Base-by-base conservation (phyloP, 2,329 filamentous ascomycete species). In the Colletotrichum tofieldiae region DNA sequence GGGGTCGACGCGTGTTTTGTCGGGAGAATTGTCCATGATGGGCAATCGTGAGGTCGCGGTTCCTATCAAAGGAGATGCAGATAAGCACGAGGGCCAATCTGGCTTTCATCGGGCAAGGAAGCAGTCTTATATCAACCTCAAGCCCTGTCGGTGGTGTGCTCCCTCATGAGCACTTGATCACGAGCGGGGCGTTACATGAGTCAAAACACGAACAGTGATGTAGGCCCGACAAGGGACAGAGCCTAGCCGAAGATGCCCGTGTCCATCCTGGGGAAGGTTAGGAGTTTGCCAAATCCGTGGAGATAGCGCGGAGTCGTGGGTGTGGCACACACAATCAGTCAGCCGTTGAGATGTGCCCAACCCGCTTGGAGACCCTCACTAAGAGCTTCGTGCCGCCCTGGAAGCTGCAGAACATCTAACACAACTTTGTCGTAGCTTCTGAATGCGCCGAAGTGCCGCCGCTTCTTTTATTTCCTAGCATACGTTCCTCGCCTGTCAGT, bases 181-280 rank as follows among this genome's bases (percentile, higher is more conserved):
- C 43, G 26, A 52, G 65, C 65, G 51, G 69, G 58, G 69, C n/a
- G 18, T 39, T 59, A 59, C 51, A 63, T 63, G 65, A 71, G 69
- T 68, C 69, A 68, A 68, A 29, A 58, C 23, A 47, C 49, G 7
- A 45, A 52, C 14, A 51, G 37, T 63, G 52, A 67, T 29, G 26
- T 32, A 51, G 51, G 64, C 23, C 51, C 58, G 51, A 59, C 43
- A 29, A 63, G 41, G n/a, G 37, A 37, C 26, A 56, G 20, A 12
- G 35, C 35, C 41, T 23, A 14, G n/a, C 43, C 37, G 43, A 35
- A n/a, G 35, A 35, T 23, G 58, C 56, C 26, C 26, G 23, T 32
- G 41, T 51, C 49, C 45, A 55, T 52, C 14, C 60, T 23, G 3
- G 47, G 60, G n/a, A 54, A 16, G 58, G 49, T 54, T 16, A 16